Evolutionary conservation across 1,284 basidiomycete genomes (phyloP).

Genomic region (Moniliophthora roreri): DNA sequence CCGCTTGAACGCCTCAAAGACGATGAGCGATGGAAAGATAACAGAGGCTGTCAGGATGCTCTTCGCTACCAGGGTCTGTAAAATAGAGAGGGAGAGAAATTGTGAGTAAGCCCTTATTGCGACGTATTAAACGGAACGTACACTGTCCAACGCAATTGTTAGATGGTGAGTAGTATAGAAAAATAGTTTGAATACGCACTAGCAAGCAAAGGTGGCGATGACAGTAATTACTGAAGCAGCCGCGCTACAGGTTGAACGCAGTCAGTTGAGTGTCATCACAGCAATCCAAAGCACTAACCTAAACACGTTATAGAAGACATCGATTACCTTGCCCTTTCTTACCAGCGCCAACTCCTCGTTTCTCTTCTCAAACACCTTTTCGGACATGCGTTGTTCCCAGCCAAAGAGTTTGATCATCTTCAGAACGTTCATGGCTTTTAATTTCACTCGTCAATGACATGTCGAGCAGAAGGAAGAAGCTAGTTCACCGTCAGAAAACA

Average conservation of each 20-base stretch:
- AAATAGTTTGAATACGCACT: background rate
- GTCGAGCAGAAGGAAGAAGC: background rate
- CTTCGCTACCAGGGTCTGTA: background rate
- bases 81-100: too few species aligned
- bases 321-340: background rate
- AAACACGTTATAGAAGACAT: background rate
- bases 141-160: background rate
- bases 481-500: constrained; percentile 7
- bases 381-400: constrained; percentile 49
- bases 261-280: background rate
- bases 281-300: background rate
- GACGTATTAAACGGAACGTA: too few species aligned
- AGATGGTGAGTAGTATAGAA: background rate
- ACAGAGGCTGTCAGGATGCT: constrained; percentile 3
- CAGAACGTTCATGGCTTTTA: constrained; percentile 33
- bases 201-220: background rate
- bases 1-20: constrained; percentile 21
- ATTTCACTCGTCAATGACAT: too few species aligned
- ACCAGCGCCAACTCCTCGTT: background rate
- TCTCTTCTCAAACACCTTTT: constrained; percentile 33
- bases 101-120: background rate
- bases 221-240: too few species aligned
- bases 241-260: too few species aligned
- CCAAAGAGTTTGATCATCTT: constrained; percentile 63
- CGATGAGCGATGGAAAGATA: constrained; percentile 14